Base-by-base conservation (phyloP, 2,329 filamentous ascomycete genomes). In the Davidsoniella eucalypti region DNA sequence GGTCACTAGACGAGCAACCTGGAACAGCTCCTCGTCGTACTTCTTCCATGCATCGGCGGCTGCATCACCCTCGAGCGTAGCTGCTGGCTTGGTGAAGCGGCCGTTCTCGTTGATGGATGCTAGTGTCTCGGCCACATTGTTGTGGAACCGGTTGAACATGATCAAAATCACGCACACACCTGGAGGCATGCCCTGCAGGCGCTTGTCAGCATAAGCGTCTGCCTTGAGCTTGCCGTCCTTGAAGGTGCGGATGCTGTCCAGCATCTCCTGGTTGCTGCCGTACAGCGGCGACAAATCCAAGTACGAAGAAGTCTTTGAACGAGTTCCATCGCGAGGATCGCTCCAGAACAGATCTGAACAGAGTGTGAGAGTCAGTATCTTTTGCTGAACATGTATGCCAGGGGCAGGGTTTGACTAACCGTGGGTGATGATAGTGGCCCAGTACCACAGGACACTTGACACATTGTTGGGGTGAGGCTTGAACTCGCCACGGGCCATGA, bases 71-170 rank as follows among this genome's bases (percentile, higher is more conserved):
- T 66, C 58, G 0, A 76, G 65, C 0, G 65, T 55, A 4, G 68
- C 63, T 0, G 67, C 47, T 0, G 86, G 85, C 53, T 78, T 80
- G 0, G 72, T 75, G 64, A 94, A 95, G 18, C 84, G 76, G 14
- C 78, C 80, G 42, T 78, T 76, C 58, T 95, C 88, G 58, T 95
- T 94, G 64, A 95, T 90, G n/a, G 73, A 67, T 0, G 84, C 84
- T 16, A 95, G 68, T 54, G 90, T 82, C 49, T 79, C 75, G 1
- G 84, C 87, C 0, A 87, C 77, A 56, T 92, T 74, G 64, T 96
- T 95, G 65, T 95, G 90, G 65, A 93, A 93, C 21, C 80, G 75
- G 58, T 82, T 82, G 65, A 87, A 81, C 82, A 87, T 86, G 63
- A 88, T 72, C 25, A 88, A 65, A 2, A 88, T 58, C 4, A 84